Evolutionary conservation across 495 filamentous ascomycete genomes (phyloP).

Genomic region (Neurospora africana): DNA sequence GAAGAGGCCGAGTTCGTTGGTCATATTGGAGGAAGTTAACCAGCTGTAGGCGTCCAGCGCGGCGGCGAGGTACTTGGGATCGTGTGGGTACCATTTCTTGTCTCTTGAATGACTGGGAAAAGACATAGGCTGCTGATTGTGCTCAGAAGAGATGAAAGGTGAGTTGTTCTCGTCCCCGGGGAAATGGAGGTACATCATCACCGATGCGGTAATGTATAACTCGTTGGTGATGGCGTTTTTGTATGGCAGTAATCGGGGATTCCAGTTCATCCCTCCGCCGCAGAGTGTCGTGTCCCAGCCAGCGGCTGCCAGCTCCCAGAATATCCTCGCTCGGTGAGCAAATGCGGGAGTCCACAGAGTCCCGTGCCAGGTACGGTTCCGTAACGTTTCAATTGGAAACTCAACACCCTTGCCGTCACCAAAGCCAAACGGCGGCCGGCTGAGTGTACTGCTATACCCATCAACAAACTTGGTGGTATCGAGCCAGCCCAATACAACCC

Average conservation of each 20-base stretch:
- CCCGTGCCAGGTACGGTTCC: conserved; percentile 55
- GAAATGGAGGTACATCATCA: conserved; percentile 86
- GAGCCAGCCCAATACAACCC: conserved; percentile 91
- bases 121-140: background rate
- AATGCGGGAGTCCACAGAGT: conserved; percentile 66
- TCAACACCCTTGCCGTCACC: background rate
- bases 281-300: conserved; percentile 83
- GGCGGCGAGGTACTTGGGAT: conserved; percentile 54
- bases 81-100: conserved; percentile 34
- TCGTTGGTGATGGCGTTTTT: conserved; percentile 98
- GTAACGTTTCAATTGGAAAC: conserved; percentile 3
- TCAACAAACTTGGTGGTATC: conserved; percentile 69
- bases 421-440: background rate
- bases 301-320: conserved; percentile 68
- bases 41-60: conserved; percentile 74
- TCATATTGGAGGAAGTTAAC: conserved; percentile 74
- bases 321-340: conserved; percentile 76
- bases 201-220: conserved; percentile 71
- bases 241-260: conserved; percentile 68
- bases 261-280: conserved; percentile 90
- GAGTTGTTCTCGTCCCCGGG: conserved; percentile 65
- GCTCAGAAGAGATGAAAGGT: conserved; percentile 41
- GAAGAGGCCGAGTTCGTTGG: conserved; percentile 64
- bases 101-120: background rate
- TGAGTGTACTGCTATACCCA: conserved; percentile 37